Evolutionary conservation across 495 filamentous ascomycete species (phyloP).

Genomic region (Arthonia radiata): DNA sequence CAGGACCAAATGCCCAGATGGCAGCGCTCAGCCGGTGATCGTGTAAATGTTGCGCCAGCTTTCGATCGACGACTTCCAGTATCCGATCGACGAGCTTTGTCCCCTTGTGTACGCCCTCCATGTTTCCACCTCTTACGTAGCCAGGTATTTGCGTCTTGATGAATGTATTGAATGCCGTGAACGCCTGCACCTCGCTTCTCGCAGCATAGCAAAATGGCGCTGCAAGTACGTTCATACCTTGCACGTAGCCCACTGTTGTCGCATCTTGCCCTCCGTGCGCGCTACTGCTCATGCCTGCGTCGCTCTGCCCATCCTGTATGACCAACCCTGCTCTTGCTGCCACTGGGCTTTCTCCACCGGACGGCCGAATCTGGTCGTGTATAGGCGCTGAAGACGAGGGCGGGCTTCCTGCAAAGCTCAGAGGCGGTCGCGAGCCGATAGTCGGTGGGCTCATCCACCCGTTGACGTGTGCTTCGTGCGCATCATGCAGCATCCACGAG

Average conservation of each 20-base stretch:
- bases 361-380: slow-evolving; percentile 9
- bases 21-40: slow-evolving; percentile 72
- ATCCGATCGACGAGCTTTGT: slow-evolving; percentile 57
- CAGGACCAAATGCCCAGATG: slow-evolving; percentile 93
- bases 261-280: slow-evolving; percentile 18
- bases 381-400: background rate
- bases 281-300: slow-evolving; percentile 32
- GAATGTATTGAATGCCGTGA: slow-evolving; percentile 70
- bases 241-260: slow-evolving; percentile 60
- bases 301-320: slow-evolving; percentile 22
- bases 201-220: slow-evolving; percentile 93
- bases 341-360: slow-evolving; percentile 21
- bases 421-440: slow-evolving; percentile 1
- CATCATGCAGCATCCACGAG: slow-evolving; percentile 79
- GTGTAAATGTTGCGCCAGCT: slow-evolving; percentile 59
- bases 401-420: slow-evolving; percentile 1
- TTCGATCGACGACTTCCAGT: slow-evolving; percentile 69
- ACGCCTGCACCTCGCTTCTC: slow-evolving; percentile 82
- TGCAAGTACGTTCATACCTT: slow-evolving; percentile 99
- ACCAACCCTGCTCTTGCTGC: slow-evolving; percentile 11
- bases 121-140: slow-evolving; percentile 66
- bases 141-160: slow-evolving; percentile 75
- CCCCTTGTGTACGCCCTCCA: slow-evolving; percentile 92
- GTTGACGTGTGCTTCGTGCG: slow-evolving; percentile 23
- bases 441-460: slow-evolving; percentile 17